Conservation (phyloP, 345 rosid species). For the Firmiana major region DNA sequence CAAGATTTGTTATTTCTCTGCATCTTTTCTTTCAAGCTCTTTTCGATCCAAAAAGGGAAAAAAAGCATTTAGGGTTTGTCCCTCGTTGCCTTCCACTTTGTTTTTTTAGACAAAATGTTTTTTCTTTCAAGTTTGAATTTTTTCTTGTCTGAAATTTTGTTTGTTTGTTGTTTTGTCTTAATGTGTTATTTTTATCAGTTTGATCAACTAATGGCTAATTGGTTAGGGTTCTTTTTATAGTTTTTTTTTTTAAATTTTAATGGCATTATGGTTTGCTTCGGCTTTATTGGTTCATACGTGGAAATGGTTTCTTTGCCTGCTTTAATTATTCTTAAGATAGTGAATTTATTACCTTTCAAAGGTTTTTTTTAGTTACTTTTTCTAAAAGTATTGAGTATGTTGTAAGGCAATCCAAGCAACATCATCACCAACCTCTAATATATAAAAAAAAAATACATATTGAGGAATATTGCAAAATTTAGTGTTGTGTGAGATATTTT, state of each 20-base stretch:
- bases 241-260: not conserved
- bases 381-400: no score
- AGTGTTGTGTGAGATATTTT: not conserved
- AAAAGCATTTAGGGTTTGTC: not conserved
- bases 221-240: conserved; percentile 2
- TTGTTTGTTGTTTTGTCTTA: not conserved
- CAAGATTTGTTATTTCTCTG: conserved; percentile 15
- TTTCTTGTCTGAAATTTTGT: not conserved
- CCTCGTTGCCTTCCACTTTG: not conserved
- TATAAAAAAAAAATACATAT: not conserved
- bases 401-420: no score
- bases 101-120: not conserved
- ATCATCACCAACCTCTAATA: no score
- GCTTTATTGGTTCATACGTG: conserved; percentile 17
- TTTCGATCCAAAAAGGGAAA: not conserved
- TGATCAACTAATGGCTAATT: conserved; percentile 2
- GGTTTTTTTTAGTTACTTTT: no score
- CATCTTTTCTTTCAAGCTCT: not conserved
- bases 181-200: not conserved
- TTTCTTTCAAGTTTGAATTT: not conserved
- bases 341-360: not conserved
- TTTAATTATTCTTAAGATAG: not conserved
- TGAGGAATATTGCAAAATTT: not conserved
- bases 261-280: not conserved
- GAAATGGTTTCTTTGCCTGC: not conserved